Evolutionary conservation across 2,329 filamentous ascomycete genomes (phyloP), one percentile per base, ranked within the genome.

Genomic region (Apiospora sp.): DNA sequence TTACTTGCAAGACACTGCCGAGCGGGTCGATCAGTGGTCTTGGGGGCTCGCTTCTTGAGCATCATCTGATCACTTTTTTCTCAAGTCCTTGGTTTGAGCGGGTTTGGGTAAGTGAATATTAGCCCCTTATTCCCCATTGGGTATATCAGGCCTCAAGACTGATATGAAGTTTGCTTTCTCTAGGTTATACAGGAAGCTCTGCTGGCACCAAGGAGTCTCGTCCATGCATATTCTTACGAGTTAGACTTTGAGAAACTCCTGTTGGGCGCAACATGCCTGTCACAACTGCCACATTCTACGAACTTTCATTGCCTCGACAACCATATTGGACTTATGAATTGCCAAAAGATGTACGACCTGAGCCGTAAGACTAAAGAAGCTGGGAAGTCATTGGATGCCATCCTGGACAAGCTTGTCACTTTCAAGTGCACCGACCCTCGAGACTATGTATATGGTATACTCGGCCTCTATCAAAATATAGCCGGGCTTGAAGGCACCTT

Each of bases 21-120:
- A 46, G 2, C 3, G 46, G 14, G 12, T 12, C 19, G n/a, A 46
- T 0, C 19, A 68, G 24, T 27, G 67, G 6, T 1, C n/a, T 34
- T 10, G 16, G 19, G 0, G 16, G 4, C 22, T 41, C 24, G 0
- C 5, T 34, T 10, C 14, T 30, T 13, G 34, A 48, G 24, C 16
- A 34, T 4, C n/a, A 46, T 3, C n/a, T 68, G 24, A 3, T 30
- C 19, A 10, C 6, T 0, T 68, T 68, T n/a, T 68, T 30, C 41
- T 48, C 41, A 7, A 44, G 67, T 30, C 67, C 41, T 4, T 68
- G 67, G 67, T 68, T 68, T 24, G n/a, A 68, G n/a, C 14, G 67
- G 3, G 41, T 48, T 7, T 68, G 67, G 67, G 67, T 68, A 16
- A 68, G 67, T 34, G 46, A 46, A 37, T 13, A 46, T 4, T 6